Conservation (phyloP, 106 monocot species). For the Alisma plantagoaquatica region DNA sequence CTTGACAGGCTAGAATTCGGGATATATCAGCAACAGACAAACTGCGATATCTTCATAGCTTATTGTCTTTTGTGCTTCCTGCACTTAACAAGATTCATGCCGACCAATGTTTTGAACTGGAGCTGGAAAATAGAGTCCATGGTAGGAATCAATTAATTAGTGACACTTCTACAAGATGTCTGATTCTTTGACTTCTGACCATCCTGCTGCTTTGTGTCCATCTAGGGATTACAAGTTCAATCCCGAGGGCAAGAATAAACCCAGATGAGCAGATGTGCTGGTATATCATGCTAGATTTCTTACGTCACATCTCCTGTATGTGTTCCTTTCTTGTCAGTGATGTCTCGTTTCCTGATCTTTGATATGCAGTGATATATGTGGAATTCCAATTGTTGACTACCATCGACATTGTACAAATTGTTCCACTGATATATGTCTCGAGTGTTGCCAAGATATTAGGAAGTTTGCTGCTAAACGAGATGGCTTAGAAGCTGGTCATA, state of each 20-base stretch:
- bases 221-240: constrained; percentile 62
- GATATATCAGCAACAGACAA: constrained; percentile 60
- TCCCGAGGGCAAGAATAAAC: constrained; percentile 68
- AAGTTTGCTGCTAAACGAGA: too few relatives aligned
- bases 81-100: constrained; percentile 64
- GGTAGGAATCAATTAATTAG: too few relatives aligned
- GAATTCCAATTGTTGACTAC: constrained; percentile 83
- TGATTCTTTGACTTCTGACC: constrained; percentile 7
- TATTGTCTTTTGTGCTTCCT: constrained; percentile 69
- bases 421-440: constrained; percentile 71
- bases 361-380: constrained; percentile 81
- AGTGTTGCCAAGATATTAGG: constrained; percentile 76
- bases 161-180: too few relatives aligned
- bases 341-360: too few relatives aligned
- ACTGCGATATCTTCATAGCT: constrained; percentile 67
- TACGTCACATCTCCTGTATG: too few relatives aligned
- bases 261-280: constrained; percentile 97
- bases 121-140: constrained; percentile 53
- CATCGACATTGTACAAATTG: constrained; percentile 87
- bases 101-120: constrained; percentile 75
- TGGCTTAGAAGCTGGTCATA: too few relatives aligned
- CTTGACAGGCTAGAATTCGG: constrained; percentile 56
- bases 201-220: background rate
- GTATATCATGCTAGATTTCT: constrained; percentile 45
- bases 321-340: too few relatives aligned